Evolutionary conservation across 305 asterid species (phyloP).

Genomic region (Withania somnifera): DNA sequence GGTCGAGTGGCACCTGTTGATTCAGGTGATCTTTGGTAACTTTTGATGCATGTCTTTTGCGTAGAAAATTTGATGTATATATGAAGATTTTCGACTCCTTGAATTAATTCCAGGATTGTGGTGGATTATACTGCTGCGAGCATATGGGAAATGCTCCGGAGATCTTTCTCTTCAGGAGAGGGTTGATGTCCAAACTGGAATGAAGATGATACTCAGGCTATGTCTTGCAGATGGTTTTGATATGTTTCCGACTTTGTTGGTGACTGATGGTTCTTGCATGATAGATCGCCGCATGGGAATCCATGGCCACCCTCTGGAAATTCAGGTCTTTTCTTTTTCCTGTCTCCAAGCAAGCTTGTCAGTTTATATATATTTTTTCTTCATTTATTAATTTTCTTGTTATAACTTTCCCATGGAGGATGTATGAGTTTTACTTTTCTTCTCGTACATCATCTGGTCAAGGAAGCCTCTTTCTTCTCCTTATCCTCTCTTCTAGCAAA

Average conservation of each 20-base stretch:
- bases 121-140: slow-evolving; percentile 92
- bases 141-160: slow-evolving; percentile 81
- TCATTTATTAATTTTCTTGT: background rate
- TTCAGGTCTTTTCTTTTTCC: slow-evolving; percentile 41
- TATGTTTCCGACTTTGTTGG: slow-evolving; percentile 88
- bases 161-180: slow-evolving; percentile 87
- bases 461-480: background rate
- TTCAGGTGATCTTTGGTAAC: slow-evolving; percentile 44
- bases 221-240: slow-evolving; percentile 93
- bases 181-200: slow-evolving; percentile 84
- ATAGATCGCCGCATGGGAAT: slow-evolving; percentile 97
- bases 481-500: background rate
- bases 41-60: background rate
- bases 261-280: slow-evolving; percentile 95
- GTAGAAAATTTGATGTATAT: background rate
- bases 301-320: slow-evolving; percentile 95
- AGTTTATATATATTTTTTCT: background rate
- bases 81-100: background rate
- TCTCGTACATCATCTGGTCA: background rate
- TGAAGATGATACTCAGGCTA: slow-evolving; percentile 75
- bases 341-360: background rate
- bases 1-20: slow-evolving; percentile 97
- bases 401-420: background rate
- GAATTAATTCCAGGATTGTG: slow-evolving; percentile 51
- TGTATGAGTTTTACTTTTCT: background rate